Conservation (phyloP, 2,329 filamentous ascomycete genomes). For the Talaromyces amestolkiae region DNA sequence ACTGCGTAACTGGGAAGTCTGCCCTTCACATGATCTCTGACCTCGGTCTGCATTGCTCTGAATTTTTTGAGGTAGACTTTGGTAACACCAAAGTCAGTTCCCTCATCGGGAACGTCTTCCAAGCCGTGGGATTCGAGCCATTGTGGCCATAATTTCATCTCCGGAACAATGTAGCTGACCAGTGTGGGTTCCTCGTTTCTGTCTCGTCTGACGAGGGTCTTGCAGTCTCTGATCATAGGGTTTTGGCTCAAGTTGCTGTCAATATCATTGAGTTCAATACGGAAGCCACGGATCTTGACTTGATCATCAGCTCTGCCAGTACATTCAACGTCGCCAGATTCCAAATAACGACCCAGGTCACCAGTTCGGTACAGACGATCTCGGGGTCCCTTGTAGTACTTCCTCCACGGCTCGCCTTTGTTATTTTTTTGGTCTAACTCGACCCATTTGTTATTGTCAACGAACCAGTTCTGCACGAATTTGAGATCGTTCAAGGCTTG, state of each 20-base stretch:
- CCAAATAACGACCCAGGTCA: slow-evolving; percentile 74
- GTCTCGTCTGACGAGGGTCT: slow-evolving; percentile 80
- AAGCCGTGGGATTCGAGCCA: slow-evolving; percentile 60
- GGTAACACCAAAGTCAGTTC: slow-evolving; percentile 38
- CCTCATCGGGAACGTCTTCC: slow-evolving; percentile 52
- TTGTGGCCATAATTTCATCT: slow-evolving; percentile 68
- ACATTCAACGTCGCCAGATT: slow-evolving; percentile 70
- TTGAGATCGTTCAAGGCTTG: slow-evolving; percentile 68
- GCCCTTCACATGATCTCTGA: slow-evolving; percentile 66
- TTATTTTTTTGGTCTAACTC: slow-evolving; percentile 57
- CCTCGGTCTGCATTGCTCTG: slow-evolving; percentile 58
- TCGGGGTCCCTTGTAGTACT: slow-evolving; percentile 74
- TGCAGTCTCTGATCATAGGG: slow-evolving; percentile 75
- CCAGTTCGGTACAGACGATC: slow-evolving; percentile 87
- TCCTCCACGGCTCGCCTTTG: slow-evolving; percentile 68
- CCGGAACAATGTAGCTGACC: slow-evolving; percentile 87
- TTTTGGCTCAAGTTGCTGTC: slow-evolving; percentile 76
- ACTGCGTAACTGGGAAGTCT: slow-evolving; percentile 73
- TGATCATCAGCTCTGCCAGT: slow-evolving; percentile 82
- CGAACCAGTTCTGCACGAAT: slow-evolving; percentile 83
- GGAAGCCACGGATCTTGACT: slow-evolving; percentile 93
- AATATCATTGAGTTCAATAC: slow-evolving; percentile 92
- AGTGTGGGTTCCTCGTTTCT: slow-evolving; percentile 80
- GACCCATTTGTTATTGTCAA: slow-evolving; percentile 68
- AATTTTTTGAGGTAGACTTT: slow-evolving; percentile 54